These are phyloP conservation scores for Mucuna pruriens DNA, from an alignment of 306 rosid genomes.

Conservation along the genomic window DNA sequence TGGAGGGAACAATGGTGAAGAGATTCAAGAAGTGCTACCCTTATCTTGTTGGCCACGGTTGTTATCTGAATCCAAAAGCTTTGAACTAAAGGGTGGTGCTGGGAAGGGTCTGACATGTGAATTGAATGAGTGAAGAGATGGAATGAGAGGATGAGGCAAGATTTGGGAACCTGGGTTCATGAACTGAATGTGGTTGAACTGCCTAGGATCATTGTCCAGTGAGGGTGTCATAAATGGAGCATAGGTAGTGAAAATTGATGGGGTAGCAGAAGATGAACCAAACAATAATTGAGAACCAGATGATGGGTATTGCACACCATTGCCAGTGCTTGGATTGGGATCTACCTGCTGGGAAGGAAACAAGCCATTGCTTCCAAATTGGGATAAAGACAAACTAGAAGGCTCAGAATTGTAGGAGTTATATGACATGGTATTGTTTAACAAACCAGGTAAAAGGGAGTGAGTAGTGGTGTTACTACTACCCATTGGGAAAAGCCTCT, in stretches of 20 bases:
- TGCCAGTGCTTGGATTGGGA: conserved; percentile 33
- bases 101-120: conserved; percentile 53
- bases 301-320: conserved; percentile 44
- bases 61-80: conserved; percentile 46
- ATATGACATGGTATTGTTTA: conserved; percentile 51
- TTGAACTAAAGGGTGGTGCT: conserved; percentile 43
- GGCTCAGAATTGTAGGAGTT: conserved; percentile 50
- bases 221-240: conserved; percentile 49
- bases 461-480: not conserved
- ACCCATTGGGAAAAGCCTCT: conserved; percentile 58
- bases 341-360: conserved; percentile 54
- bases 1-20: not conserved
- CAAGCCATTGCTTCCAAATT: conserved; percentile 63
- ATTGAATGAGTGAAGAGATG: conserved; percentile 49
- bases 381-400: conserved; percentile 65
- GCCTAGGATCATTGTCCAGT: conserved; percentile 51
- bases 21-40: conserved; percentile 40
- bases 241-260: conserved; percentile 53
- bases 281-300: conserved; percentile 51
- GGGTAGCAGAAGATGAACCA: conserved; percentile 49
- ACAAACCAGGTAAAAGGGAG: conserved; percentile 48
- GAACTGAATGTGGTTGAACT: conserved; percentile 60
- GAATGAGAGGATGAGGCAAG: conserved; percentile 48
- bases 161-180: conserved; percentile 54
- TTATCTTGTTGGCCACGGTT: conserved; percentile 31